These are phyloP conservation scores for Patellifolia procumbens DNA, from an alignment of 179 eudicot genomes.

Conservation along the genomic window DNA sequence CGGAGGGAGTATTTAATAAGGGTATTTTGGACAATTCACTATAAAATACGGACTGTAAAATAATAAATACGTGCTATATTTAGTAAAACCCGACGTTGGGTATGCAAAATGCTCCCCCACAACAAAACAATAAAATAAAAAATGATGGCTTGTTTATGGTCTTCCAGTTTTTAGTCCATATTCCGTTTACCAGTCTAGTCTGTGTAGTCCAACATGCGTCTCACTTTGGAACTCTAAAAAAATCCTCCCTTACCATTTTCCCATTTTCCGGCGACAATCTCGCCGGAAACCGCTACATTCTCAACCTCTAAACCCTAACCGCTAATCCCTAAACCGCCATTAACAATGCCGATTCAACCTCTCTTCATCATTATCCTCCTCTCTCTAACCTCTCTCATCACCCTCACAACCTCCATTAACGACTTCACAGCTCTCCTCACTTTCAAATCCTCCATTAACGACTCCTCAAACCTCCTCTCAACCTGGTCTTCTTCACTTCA, in stretches of 20 bases:
- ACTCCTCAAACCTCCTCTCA: conserved; percentile 33
- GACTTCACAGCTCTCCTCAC: conserved; percentile 31
- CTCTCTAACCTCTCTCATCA: conserved; percentile 14
- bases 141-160: too few relatives aligned
- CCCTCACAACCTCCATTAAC: conserved; percentile 20
- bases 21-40: too few relatives aligned
- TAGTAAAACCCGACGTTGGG: too few relatives aligned
- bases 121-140: too few relatives aligned
- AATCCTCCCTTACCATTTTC: not conserved
- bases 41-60: too few relatives aligned
- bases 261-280: conserved; percentile 26
- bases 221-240: conserved; percentile 9
- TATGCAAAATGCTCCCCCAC: too few relatives aligned
- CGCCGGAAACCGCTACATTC: conserved; percentile 9
- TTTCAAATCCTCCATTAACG: conserved; percentile 34
- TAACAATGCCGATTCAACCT: conserved; percentile 25
- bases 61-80: too few relatives aligned
- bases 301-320: not conserved
- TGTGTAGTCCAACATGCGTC: conserved; percentile 24
- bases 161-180: not conserved
- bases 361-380: not conserved
- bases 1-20: too few relatives aligned
- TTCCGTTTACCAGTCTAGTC: not conserved
- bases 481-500: conserved; percentile 35
- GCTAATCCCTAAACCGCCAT: not conserved